Percentiles rank a stretch among this genome's conserved stretches.
phyloP scores from a whole-genome alignment of 768 basidiomycete genomes.

The Rhodotorula kratochvilovae region DNA sequence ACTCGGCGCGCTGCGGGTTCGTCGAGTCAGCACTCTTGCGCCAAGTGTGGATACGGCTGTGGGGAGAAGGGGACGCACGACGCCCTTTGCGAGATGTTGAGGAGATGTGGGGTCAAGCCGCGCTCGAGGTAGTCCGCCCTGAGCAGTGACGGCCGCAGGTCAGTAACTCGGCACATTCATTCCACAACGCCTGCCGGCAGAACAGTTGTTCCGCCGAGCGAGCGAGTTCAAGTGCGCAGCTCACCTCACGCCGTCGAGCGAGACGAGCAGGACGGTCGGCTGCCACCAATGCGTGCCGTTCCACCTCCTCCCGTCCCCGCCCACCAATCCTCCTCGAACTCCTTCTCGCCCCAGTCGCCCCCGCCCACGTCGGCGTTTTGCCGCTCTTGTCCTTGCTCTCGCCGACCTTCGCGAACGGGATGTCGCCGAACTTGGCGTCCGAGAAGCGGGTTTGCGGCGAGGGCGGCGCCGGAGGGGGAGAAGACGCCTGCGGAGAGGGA shows the following conservation, averaged over 20 bases:
- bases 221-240: too few relatives aligned
- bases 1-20: constrained; percentile 64
- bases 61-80: constrained; percentile 45
- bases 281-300: constrained; percentile 82
- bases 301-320: constrained; percentile 45
- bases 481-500: constrained; percentile 9
- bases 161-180: too few relatives aligned
- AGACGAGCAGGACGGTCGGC: constrained; percentile 74
- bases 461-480: neutral
- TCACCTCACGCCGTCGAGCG: constrained; percentile 67
- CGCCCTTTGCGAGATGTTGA: constrained; percentile 73
- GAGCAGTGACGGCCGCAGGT: too few relatives aligned
- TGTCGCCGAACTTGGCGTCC: constrained; percentile 23
- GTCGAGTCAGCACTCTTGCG: too few relatives aligned
- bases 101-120: constrained; percentile 74
- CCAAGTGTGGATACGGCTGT: too few relatives aligned
- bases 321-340: neutral
- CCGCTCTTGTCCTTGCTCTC: neutral
- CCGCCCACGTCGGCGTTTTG: constrained; percentile 30
- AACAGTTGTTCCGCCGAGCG: too few relatives aligned
- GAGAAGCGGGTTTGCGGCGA: constrained; percentile 14
- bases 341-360: constrained; percentile 16
- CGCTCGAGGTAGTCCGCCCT: constrained; percentile 84
- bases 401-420: constrained; percentile 35
- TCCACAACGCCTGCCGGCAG: too few relatives aligned